phyloP scores from a whole-genome alignment of 169 alveolate species.

The Cyclospora cayetanensis region DNA sequence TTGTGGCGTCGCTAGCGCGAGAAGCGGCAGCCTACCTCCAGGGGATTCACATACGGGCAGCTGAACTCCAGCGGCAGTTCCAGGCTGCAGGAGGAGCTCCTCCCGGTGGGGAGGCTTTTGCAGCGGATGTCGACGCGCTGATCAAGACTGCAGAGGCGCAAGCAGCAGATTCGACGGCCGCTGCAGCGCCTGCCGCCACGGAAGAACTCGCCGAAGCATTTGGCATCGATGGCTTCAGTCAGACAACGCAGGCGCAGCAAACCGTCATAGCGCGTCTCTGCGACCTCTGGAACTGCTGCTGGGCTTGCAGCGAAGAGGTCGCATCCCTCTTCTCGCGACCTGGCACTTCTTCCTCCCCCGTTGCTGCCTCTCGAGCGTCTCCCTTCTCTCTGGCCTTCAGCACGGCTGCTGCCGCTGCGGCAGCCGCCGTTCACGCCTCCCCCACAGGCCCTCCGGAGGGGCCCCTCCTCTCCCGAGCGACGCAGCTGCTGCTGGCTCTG shows the following conservation, averaged over 20 bases:
- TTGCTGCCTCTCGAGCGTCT: neutral
- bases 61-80: neutral
- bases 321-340: neutral
- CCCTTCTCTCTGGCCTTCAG: slow-evolving; percentile 2
- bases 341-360: neutral
- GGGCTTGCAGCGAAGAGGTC: slow-evolving; percentile 26
- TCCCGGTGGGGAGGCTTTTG: neutral
- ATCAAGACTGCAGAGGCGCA: neutral
- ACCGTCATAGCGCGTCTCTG: slow-evolving; percentile 30
- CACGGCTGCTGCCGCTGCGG: slow-evolving; percentile 8
- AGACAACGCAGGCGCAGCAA: slow-evolving; percentile 17
- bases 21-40: slow-evolving; percentile 31
- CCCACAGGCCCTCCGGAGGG: neutral
- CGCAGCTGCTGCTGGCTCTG: slow-evolving; percentile 10
- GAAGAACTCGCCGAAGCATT: neutral
- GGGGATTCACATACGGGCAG: neutral
- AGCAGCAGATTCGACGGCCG: neutral
- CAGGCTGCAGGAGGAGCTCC: neutral
- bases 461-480: neutral
- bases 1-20: neutral
- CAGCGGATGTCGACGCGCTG: no score
- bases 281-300: slow-evolving; percentile 67
- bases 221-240: neutral
- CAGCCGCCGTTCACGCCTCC: neutral
- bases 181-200: neutral